Percentiles rank a stretch among this genome's conserved stretches.
Conservation (phyloP, 169 alveolate species). For the Cystoisospora suis region DNA sequence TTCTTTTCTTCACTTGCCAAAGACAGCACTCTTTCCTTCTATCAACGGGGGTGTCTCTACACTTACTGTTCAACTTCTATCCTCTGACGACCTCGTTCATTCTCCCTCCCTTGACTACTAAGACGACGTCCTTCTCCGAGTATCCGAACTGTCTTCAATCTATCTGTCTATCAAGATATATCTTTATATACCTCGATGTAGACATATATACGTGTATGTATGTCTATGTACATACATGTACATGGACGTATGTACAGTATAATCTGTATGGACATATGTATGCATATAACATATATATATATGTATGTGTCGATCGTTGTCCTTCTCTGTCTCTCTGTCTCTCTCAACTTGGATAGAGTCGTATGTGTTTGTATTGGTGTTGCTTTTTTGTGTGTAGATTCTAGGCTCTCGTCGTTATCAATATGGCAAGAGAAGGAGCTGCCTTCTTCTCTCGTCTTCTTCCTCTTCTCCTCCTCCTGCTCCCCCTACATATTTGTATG, state of each 20-base stretch:
- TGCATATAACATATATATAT: neutral
- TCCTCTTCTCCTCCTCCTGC: constrained; percentile 19
- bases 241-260: neutral
- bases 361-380: neutral
- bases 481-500: constrained; percentile 34
- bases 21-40: neutral
- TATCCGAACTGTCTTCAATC: too few species aligned
- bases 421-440: too few species aligned
- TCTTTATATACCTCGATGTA: neutral
- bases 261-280: too few species aligned
- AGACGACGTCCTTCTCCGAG: too few species aligned
- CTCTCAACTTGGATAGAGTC: neutral
- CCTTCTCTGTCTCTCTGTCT: neutral
- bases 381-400: neutral
- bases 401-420: neutral
- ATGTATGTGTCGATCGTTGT: neutral
- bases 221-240: neutral
- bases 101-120: too few species aligned
- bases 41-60: neutral
- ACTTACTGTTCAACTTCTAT: too few species aligned
- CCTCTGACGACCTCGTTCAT: too few species aligned
- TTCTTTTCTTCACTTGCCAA: neutral
- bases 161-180: too few species aligned
- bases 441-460: neutral
- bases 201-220: neutral